Evolutionary conservation across 2,329 filamentous ascomycete genomes (phyloP), one percentile per base, ranked within the genome.

Genomic region (Didymella lethalis): DNA sequence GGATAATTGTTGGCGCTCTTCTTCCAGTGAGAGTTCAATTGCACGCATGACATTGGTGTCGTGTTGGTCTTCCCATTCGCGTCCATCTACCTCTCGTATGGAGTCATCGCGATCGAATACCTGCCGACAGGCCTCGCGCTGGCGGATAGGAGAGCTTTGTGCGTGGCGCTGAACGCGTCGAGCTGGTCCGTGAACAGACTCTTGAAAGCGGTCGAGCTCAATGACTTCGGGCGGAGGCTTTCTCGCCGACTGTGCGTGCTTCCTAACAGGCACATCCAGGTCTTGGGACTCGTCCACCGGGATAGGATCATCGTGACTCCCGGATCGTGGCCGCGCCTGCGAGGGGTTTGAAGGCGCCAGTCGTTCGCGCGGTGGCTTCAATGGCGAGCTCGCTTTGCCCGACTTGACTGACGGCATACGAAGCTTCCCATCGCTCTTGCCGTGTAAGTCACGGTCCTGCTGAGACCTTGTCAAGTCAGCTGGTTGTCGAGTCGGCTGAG

Each of bases 261-360:
- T 31, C 20, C 26, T 41, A 14, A 18, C 4, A 2, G 26, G 25
- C 14, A 31, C 46, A 5, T 59, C 56, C 1, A 51, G 50, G 10
- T 59, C 56, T n/a, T 59, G 56, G 3, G 56, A 59, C 34, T 59
- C 51, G 5, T 59, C 56, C 8, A 59, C 40, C 2, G 34, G n/a
- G 7, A 59, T 59, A 14, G 56, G 56, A 14, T 59, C 50, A 20
- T 50, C 46, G 26, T 54, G 32, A 34, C 56, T 54, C 7, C 56
- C 56, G 4, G 47, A 50, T 3, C 50, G 50, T 12, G n/a, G 23
- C 20, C 34, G 55, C 1, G 36, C 1, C 14, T 48, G 43, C 28
- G 8, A 12, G 1, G 48, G 34, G 7, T 28, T 57, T 18, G 36
- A 49, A 7, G 40, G 10, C 7, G 7, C 14, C n/a, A 6, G 14